Evolutionary conservation across 495 filamentous ascomycete genomes (phyloP), one percentile per base, ranked within the genome.

Genomic region (Xylaria bambusicola): DNA sequence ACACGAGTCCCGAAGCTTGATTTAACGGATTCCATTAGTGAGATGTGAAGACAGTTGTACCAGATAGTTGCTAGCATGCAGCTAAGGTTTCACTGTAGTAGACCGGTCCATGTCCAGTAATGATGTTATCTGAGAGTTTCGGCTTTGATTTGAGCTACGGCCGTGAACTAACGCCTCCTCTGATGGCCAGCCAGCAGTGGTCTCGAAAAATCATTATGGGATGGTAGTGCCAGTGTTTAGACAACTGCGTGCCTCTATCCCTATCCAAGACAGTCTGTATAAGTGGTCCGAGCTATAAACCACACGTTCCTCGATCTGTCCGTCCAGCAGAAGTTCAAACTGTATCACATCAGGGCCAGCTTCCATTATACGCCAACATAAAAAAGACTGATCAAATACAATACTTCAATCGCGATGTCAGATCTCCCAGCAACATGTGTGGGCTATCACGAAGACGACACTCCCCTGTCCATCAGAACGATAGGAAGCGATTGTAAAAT

Each of bases 21-120:
- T 41, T 27, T 27, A 9, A 33, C 21, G 33, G 29, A 15, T 15
- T 20, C 41, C 29, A 31, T 35, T 6, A 17, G 2, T 8, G 31
- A 52, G 40, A 51, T 36, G 36, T 29, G 26, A 48, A 46, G 26
- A 53, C 33, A 41, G 48, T 53, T 53, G 35, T 46, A 60, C 57
- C 6, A 17, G 31, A n/a, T 31, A 45, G 57, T 60, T 49, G 26
- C 41, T 44, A 26, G 27, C 57, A 27, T 60, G 57, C 57, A 53
- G 48, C 38, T 40, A 47, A 18, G 13, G 57, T 60, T 60, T 29
- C 57, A 60, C 57, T 21, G 41, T n/a, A n/a, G 3, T 20, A 47
- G 53, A 47, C 27, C 35, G 27, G 17, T 24, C 49, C 20, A 46
- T 46, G 38, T 26, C 48, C 40, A 24, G 46, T 48, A 26, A 53